Percentiles rank a stretch among this genome's conserved stretches.
phyloP scores from a whole-genome alignment of 2,329 filamentous ascomycete species.

The Blastomyces emzantsi region DNA sequence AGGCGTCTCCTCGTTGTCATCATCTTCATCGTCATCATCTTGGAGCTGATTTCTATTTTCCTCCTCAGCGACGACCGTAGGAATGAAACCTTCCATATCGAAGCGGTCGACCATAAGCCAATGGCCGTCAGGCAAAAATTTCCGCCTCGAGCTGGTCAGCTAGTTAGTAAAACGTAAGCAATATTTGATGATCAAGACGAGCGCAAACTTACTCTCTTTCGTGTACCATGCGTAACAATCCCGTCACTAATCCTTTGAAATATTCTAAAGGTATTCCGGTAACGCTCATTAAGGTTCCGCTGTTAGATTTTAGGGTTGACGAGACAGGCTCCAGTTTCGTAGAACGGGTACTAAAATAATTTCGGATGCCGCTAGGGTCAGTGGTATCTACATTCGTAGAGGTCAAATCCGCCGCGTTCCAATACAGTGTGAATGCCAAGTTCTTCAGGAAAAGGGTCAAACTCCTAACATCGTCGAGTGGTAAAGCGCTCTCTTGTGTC shows the following conservation, averaged over 20 bases:
- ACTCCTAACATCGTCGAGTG: slow-evolving; percentile 59
- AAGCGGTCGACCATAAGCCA: slow-evolving; percentile 90
- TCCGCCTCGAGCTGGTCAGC: slow-evolving; percentile 56
- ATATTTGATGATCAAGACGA: neutral
- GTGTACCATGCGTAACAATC: slow-evolving; percentile 77
- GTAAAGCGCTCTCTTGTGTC: slow-evolving; percentile 56
- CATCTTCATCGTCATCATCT: slow-evolving; percentile 53
- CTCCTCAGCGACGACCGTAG: slow-evolving; percentile 79
- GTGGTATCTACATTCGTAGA: slow-evolving; percentile 31
- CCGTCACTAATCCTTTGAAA: slow-evolving; percentile 70
- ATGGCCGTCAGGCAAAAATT: slow-evolving; percentile 71
- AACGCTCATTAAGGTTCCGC: slow-evolving; percentile 50
- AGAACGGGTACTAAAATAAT: slow-evolving; percentile 35
- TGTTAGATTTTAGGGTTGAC: slow-evolving; percentile 31
- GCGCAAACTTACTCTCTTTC: slow-evolving; percentile 58
- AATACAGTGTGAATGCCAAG: slow-evolving; percentile 79
- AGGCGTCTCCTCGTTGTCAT: slow-evolving; percentile 42
- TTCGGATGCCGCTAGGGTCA: slow-evolving; percentile 37
- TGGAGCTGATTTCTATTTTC: slow-evolving; percentile 62
- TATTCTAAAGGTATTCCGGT: slow-evolving; percentile 67
- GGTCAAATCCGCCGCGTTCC: slow-evolving; percentile 61
- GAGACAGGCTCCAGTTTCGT: slow-evolving; percentile 20
- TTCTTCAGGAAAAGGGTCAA: slow-evolving; percentile 84
- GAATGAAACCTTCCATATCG: slow-evolving; percentile 81
- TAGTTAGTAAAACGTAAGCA: slow-evolving; percentile 6